A percentile compares a stretch with the other conserved stretches of the same genome.
phyloP scores from a whole-genome alignment of 1,284 basidiomycete genomes.

The Exobasidium rhododendri region DNA sequence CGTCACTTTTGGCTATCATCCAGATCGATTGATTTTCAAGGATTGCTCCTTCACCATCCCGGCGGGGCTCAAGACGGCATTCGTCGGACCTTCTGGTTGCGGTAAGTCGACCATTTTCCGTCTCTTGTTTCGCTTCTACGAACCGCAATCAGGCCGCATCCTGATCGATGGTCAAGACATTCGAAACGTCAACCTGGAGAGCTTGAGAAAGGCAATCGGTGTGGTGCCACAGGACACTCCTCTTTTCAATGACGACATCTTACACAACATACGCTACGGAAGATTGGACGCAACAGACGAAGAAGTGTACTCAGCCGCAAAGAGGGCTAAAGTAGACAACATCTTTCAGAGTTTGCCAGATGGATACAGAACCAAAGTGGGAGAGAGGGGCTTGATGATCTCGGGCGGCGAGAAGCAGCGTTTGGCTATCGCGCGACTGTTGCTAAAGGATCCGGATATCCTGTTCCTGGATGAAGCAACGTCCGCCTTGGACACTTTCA shows the following conservation, averaged over 20 bases:
- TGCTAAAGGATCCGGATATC: conserved; percentile 90
- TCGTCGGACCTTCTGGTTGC: conserved; percentile 93
- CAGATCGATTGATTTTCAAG: conserved; percentile 82
- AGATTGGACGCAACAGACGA: conserved; percentile 81
- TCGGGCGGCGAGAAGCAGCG: conserved; percentile 97
- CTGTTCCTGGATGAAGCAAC: conserved; percentile 98
- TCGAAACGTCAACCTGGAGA: conserved; percentile 72
- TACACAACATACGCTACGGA: conserved; percentile 93
- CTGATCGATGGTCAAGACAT: conserved; percentile 83
- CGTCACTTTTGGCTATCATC: conserved; percentile 86
- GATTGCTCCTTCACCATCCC: conserved; percentile 77
- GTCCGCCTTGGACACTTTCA: conserved; percentile 88
- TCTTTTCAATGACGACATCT: conserved; percentile 88
- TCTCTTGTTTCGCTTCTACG: conserved; percentile 90
- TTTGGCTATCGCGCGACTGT: conserved; percentile 82
- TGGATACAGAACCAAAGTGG: conserved; percentile 84
- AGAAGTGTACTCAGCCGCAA: conserved; percentile 77
- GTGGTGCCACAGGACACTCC: conserved; percentile 98
- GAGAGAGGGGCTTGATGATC: conserved; percentile 94
- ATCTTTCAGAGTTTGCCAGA: conserved; percentile 77
- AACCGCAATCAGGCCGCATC: conserved; percentile 75
- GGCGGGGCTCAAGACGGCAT: conserved; percentile 89
- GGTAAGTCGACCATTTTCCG: conserved; percentile 98
- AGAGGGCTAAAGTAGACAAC: conserved; percentile 80
- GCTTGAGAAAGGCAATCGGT: conserved; percentile 74